A percentile compares a stretch with the other conserved stretches of the same genome.
phyloP scores from a whole-genome alignment of 2,329 filamentous ascomycete genomes.

The Sporothrix globosa region DNA sequence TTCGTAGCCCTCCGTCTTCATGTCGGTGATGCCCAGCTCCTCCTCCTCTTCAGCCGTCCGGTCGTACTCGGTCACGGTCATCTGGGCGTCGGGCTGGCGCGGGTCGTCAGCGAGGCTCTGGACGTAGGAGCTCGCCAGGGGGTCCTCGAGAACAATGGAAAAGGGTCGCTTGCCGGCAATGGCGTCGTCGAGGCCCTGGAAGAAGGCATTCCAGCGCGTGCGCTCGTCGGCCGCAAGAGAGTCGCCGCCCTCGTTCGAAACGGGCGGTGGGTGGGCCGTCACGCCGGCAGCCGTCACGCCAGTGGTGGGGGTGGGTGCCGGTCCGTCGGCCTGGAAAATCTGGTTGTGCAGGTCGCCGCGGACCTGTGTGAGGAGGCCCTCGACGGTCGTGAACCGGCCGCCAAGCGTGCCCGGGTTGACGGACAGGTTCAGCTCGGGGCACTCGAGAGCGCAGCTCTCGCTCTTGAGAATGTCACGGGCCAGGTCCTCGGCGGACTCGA shows the following conservation, averaged over 20 bases:
- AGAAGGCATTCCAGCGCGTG: slow-evolving; percentile 79
- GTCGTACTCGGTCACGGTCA: slow-evolving; percentile 79
- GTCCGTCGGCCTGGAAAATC: slow-evolving; percentile 68
- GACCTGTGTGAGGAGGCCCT: slow-evolving; percentile 90
- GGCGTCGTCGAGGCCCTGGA: slow-evolving; percentile 72
- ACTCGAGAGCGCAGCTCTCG: slow-evolving; percentile 85
- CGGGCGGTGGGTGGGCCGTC: background rate
- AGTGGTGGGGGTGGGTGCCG: background rate
- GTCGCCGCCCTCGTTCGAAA: slow-evolving; percentile 78
- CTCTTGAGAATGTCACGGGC: slow-evolving; percentile 94
- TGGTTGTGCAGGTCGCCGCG: slow-evolving; percentile 84
- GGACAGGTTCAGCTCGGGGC: slow-evolving; percentile 81
- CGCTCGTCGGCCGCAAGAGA: slow-evolving; percentile 68
- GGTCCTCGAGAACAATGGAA: slow-evolving; percentile 81
- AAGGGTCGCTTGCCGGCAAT: slow-evolving; percentile 81
- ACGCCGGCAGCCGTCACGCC: background rate
- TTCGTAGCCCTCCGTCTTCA: slow-evolving; percentile 89
- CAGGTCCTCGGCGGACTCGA: slow-evolving; percentile 72
- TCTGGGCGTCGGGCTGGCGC: slow-evolving; percentile 70
- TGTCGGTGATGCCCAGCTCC: slow-evolving; percentile 85
- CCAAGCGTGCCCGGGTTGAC: slow-evolving; percentile 94
- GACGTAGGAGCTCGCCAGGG: slow-evolving; percentile 89
- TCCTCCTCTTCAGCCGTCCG: slow-evolving; percentile 92
- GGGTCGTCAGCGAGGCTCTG: slow-evolving; percentile 83
- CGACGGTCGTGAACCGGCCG: slow-evolving; percentile 94